Evolutionary conservation across 2,329 filamentous ascomycete species (phyloP), one percentile per base, ranked within the genome.

Genomic region (Periconia sp.): DNA sequence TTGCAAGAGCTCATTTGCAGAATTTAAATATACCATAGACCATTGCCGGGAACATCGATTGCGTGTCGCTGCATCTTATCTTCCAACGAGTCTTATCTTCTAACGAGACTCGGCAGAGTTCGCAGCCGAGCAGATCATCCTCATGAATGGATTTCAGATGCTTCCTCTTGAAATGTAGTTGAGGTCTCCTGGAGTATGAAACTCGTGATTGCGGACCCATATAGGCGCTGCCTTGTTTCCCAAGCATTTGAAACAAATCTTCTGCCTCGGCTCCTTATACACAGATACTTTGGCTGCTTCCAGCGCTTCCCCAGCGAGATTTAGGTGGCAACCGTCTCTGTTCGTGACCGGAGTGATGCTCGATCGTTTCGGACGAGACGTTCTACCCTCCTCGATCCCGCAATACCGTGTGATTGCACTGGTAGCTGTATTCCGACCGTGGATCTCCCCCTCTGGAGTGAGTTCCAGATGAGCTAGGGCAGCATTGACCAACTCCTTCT

Each of bases 191-290:
- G 13, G 17, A 16, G 47, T 48, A 30, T 39, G 17, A 42, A 54
- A 54, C 11, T 23, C 0, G 43, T 19, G 13, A 40, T 36, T 51
- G 38, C 36, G 36, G 10, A 25, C 24, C 34, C 43, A 12, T 13
- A 30, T 43, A 9, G 19, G 43, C 17, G 30, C 23, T 15, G 22
- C 40, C 11, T 39, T 5, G 21, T 57, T 57, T 4, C 39, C 41
- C 35, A 54, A 16, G 36, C 36, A 51, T 35, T 43, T 25, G 30
- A 54, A 54, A 50, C 39, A 54, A 47, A 52, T 28, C 26, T n/a
- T 52, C 23, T 16, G 51, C 34, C 40, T 52, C 22, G 34, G 41
- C 11, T 52, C 36, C 31, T 52, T 52, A 24, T 34, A 54, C 13
- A 50, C 39, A 5, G 29, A 43, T 18, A 50, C 23, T 19, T 50